Conservation (phyloP, 1,139 yeast species). For the Geotrichum reessii region DNA sequence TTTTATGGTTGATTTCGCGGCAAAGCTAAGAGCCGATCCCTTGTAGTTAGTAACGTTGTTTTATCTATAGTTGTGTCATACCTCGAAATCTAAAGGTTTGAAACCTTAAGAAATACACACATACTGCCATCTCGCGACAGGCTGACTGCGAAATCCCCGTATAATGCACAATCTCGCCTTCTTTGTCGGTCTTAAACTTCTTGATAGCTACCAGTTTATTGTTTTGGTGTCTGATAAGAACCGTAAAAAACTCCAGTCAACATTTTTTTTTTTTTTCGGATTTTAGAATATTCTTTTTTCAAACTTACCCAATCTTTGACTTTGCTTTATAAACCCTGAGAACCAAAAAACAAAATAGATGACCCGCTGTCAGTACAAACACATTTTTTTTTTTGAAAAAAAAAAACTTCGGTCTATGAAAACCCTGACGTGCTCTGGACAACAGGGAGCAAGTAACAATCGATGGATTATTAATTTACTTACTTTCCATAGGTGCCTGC, state of each 20-base stretch:
- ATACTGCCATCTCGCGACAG: slow-evolving; percentile 79
- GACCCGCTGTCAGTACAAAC: neutral
- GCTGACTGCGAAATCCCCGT: slow-evolving; percentile 97
- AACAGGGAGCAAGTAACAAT: neutral
- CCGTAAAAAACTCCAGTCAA: neutral
- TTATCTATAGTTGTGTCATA: neutral
- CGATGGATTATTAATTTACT: neutral
- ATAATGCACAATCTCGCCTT: slow-evolving; percentile 82
- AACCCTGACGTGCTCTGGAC: neutral
- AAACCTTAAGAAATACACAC: neutral
- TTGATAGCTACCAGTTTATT: slow-evolving; percentile 61
- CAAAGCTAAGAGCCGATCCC: slow-evolving; percentile 43
- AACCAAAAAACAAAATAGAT: neutral
- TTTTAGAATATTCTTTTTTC: neutral
- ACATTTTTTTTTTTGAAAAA: neutral
- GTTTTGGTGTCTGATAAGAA: neutral
- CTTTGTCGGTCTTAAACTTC: slow-evolving; percentile 90
- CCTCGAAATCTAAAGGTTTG: neutral
- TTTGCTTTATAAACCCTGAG: slow-evolving; percentile 82
- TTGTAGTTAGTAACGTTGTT: neutral
- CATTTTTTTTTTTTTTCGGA: neutral
- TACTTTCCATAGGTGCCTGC: slow-evolving; percentile 88
- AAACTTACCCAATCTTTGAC: slow-evolving; percentile 29
- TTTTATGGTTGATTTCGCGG: slow-evolving; percentile 74
- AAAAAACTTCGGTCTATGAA: too few relatives aligned